Evolutionary conservation across 2,329 filamentous ascomycete species (phyloP), one percentile per base, ranked within the genome.

Genomic region (Talaromyces sp.): DNA sequence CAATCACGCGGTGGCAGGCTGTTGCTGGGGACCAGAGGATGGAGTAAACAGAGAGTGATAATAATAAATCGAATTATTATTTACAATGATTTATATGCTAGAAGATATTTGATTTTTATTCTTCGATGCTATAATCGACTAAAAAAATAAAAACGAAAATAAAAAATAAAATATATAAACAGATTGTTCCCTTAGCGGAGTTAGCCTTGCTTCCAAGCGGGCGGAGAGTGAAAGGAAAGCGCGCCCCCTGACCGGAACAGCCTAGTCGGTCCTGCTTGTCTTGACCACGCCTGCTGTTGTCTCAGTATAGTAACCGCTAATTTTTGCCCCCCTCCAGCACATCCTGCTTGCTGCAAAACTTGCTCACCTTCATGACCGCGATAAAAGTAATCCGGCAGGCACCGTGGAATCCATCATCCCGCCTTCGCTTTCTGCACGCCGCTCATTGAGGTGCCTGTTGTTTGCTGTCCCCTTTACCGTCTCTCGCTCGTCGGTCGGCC

Each of bases 381-480:
- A 52, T 26, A 27, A 27, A 24, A 24, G 53, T 41, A 38, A 24
- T 24, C 43, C 43, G 53, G 32, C 53, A 55, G 53, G 53, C 31
- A 35, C 53, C 31, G 19, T 55, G 53, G 53, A n/a, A 55, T 38
- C n/a, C 19, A 38, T 55, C n/a, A 9, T 29, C 49, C 14, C 29
- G 14, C 53, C 19, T 38, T 31, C 21, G 53, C 32, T 24, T 55
- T 24, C 10, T 19, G 8, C 8, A 10, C 29, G 53, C 53, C 53
- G 53, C 53, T 55, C 53, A 31, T 41, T 55, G 29, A 55, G 52
- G 53, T 55, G 31, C 29, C 53, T 55, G 53, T 55, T 26, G 53
- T 41, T 55, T 19, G 53, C 53, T 38, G 32, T 38, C 53, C 53
- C 53, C 53, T 27, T 55, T 41, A 26, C 19, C 19, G 19, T 31